Percentiles rank a stretch among this genome's conserved stretches.
These are phyloP conservation scores for Phylloporus sp. DNA, from an alignment of 768 basidiomycete species.

Conservation along the genomic window DNA sequence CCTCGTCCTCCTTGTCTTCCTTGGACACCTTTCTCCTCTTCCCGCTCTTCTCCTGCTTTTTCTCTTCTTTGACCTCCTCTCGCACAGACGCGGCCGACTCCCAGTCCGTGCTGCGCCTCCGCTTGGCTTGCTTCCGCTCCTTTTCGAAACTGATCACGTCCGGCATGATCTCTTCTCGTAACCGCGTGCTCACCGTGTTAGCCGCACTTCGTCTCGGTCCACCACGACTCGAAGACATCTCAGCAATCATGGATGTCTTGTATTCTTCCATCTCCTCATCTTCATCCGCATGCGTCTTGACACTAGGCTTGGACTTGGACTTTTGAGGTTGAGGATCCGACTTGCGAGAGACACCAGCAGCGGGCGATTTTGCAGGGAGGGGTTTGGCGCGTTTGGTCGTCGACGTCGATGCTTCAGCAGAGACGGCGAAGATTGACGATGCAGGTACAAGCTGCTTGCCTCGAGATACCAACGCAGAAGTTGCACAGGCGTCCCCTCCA, in stretches of 20 bases:
- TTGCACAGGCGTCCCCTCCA: neutral
- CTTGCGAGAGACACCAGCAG: neutral
- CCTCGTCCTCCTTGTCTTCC: slow-evolving; percentile 20
- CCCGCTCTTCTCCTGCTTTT: slow-evolving; percentile 14
- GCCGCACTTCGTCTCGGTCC: slow-evolving; percentile 49
- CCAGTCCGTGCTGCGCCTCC: slow-evolving; percentile 31
- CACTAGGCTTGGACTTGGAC: slow-evolving; percentile 1
- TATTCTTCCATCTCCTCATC: neutral
- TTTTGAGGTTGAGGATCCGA: neutral
- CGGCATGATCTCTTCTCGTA: slow-evolving; percentile 64
- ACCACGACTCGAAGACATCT: slow-evolving; percentile 13
- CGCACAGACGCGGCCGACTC: slow-evolving; percentile 14
- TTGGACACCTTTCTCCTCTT: slow-evolving; percentile 19
- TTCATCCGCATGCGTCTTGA: neutral
- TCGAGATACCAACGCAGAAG: neutral
- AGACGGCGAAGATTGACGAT: slow-evolving; percentile 19
- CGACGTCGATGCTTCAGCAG: slow-evolving; percentile 22
- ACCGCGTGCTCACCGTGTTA: slow-evolving; percentile 43
- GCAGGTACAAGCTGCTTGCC: slow-evolving; percentile 13
- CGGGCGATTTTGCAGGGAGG: slow-evolving; percentile 11
- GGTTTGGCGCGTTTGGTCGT: slow-evolving; percentile 16
- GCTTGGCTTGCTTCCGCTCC: slow-evolving; percentile 49
- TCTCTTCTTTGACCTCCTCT: slow-evolving; percentile 10
- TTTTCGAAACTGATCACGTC: slow-evolving; percentile 68
- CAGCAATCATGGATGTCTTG: slow-evolving; percentile 9